These are phyloP conservation scores for Aspergillus brunneoviolaceus DNA, from an alignment of 2,329 filamentous ascomycete species.

Conservation along the genomic window DNA sequence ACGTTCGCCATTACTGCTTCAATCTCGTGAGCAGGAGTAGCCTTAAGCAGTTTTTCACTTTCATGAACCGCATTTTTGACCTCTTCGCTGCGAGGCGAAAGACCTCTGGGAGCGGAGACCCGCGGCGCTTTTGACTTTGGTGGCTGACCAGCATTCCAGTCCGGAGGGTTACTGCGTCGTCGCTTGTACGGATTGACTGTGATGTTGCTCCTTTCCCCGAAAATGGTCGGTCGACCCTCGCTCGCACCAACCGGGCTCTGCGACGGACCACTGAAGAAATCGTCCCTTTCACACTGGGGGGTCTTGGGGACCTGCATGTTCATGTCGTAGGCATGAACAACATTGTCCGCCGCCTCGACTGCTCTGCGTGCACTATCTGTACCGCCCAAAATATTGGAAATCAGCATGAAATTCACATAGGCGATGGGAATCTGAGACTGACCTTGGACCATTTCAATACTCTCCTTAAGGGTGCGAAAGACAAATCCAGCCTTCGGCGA, in stretches of 20 bases:
- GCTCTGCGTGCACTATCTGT: constrained; percentile 68
- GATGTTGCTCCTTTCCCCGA: constrained; percentile 46
- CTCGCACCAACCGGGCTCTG: constrained; percentile 23
- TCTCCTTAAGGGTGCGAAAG: constrained; percentile 63
- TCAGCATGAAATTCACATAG: constrained; percentile 6
- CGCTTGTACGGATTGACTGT: constrained; percentile 47
- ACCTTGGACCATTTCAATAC: constrained; percentile 71
- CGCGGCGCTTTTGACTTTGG: constrained; percentile 38
- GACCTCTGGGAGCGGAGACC: constrained; percentile 32
- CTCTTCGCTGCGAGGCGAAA: constrained; percentile 41
- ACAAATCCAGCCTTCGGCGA: constrained; percentile 54
- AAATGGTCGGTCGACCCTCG: constrained; percentile 41
- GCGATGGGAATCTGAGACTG: constrained; percentile 18
- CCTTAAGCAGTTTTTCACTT: constrained; percentile 42
- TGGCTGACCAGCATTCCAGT: constrained; percentile 34
- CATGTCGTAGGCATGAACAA: constrained; percentile 72
- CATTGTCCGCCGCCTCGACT: constrained; percentile 72
- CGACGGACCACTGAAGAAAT: constrained; percentile 30
- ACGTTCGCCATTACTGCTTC: constrained; percentile 43
- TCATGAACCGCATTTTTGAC: constrained; percentile 45
- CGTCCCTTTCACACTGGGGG: constrained; percentile 46
- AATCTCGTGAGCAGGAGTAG: constrained; percentile 35
- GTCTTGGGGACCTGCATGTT: constrained; percentile 72
- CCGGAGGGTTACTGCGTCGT: constrained; percentile 42
- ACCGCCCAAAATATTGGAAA: not conserved